phyloP scores from a whole-genome alignment of 495 filamentous ascomycete genomes.

The Aspergillus indologenus region DNA sequence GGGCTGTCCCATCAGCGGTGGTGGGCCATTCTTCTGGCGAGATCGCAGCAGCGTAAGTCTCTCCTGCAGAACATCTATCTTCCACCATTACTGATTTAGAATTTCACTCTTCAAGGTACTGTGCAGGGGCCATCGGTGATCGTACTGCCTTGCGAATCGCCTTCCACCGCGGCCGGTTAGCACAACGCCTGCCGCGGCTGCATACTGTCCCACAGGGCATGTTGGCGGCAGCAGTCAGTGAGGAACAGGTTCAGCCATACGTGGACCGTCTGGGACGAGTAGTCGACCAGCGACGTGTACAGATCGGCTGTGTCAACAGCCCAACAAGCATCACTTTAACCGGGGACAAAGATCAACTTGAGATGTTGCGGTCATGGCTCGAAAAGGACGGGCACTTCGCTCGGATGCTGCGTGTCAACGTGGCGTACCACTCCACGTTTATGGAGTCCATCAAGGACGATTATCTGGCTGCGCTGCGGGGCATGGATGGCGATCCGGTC shows the following conservation, averaged over 20 bases:
- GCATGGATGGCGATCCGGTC: conserved; percentile 5
- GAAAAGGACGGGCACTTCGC: neutral
- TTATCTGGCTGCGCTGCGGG: no score
- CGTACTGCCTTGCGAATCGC: no score
- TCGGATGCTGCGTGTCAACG: no score
- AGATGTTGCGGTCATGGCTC: no score
- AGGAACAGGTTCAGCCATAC: neutral
- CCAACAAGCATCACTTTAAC: conserved; percentile 48
- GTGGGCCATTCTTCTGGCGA: conserved; percentile 45
- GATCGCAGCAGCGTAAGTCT: conserved; percentile 33
- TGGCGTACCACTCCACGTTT: no score
- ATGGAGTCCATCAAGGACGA: no score
- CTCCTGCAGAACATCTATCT: conserved; percentile 14
- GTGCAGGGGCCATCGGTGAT: no score
- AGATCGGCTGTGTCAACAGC: conserved; percentile 53
- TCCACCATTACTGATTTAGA: conserved; percentile 21
- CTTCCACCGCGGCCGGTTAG: no score
- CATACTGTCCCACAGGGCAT: no score
- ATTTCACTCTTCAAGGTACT: neutral
- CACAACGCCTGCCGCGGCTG: no score
- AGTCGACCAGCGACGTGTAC: conserved; percentile 19
- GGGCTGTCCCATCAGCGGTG: conserved; percentile 28
- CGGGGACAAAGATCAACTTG: conserved; percentile 26
- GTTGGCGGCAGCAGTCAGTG: neutral
- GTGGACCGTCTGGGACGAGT: neutral